Base-by-base conservation (phyloP, 1,284 basidiomycete species). In the Fistulina hepatica region DNA sequence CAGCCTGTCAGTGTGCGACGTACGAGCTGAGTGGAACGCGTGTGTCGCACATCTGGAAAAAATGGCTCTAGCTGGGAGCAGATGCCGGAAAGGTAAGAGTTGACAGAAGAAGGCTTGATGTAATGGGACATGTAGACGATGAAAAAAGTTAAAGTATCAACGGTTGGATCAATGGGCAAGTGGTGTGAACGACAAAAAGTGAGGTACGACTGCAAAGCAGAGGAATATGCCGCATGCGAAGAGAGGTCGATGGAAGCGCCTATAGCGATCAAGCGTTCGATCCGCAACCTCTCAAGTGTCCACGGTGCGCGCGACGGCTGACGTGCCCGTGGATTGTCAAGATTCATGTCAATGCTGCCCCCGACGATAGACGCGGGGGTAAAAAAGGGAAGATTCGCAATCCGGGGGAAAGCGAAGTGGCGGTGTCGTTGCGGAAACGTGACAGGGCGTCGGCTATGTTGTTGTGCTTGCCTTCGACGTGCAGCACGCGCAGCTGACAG, bases 41-140 rank as follows among this genome's bases (percentile, higher is more conserved):
- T 30, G 0, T 36, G 21, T 3, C 55, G 49, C 5, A 67, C 43
- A 2, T 57, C n/a, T 0, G 63, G 65, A 42, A 51, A 69, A 22
- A 49, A 46, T 1, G 52, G 35, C 37, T 65, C 59, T 3, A 69
- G 58, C 17, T 56, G 37, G 28, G 52, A 53, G 37, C 53, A 53
- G n/a, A 67, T 64, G 0, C 65, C 62, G 0, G 62, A 63, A 0
- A 68, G 56, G 48, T 68, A 69, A 2, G 51, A 44, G 6, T 48
- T 39, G 3, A 65, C 59, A 0, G 65, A 65, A 2, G 20, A 10
- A 1, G 60, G 59, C 13, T 54, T 39, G 49, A 70, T 66, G 23
- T 61, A 51, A 27, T 57, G 49, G 7, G 39, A 61, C 57, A 63
- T 63, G 44, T 53, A 70, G 0, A 60, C 54, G 4, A 52, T 44